phyloP scores from a whole-genome alignment of 495 filamentous ascomycete genomes.

The Neurospora intermedia region DNA sequence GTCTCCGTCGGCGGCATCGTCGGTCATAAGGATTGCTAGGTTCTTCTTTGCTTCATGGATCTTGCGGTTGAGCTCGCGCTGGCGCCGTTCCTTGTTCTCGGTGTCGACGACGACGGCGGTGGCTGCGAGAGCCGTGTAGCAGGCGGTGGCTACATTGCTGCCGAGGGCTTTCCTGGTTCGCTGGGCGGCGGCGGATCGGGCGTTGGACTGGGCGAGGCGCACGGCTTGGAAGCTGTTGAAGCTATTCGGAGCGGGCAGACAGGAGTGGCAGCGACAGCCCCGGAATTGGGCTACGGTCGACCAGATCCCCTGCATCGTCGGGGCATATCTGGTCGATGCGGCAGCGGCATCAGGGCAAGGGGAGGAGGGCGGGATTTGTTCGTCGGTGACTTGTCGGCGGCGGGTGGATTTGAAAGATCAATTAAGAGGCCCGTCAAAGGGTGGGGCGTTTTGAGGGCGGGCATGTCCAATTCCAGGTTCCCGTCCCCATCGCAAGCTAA shows the following conservation, averaged over 20 bases:
- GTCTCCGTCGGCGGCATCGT: conserved; percentile 11
- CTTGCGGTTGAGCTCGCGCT: conserved; percentile 49
- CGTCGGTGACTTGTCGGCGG: background rate
- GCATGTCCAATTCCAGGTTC: background rate
- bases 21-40: conserved; percentile 6
- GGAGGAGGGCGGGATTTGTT: background rate
- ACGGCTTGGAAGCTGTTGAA: conserved; percentile 33
- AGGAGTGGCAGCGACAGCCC: conserved; percentile 56
- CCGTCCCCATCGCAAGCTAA: no score
- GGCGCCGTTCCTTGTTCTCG: conserved; percentile 48
- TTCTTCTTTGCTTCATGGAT: conserved; percentile 35
- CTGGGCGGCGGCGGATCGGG: conserved; percentile 17
- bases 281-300: conserved; percentile 54
- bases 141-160: conserved; percentile 56
- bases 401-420: background rate
- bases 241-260: conserved; percentile 43
- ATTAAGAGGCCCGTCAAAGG: background rate
- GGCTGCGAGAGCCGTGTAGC: conserved; percentile 62
- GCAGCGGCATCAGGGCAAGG: background rate
- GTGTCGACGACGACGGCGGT: conserved; percentile 60
- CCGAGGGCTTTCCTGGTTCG: conserved; percentile 40
- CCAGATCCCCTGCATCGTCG: conserved; percentile 59
- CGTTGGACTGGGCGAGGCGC: conserved; percentile 27
- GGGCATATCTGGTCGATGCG: conserved; percentile 21
- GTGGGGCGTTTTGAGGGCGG: background rate